A percentile compares a stretch with the other conserved stretches of the same genome.
Evolutionary conservation across 495 filamentous ascomycete genomes (phyloP).

Genomic region (Chaetomium tenue): DNA sequence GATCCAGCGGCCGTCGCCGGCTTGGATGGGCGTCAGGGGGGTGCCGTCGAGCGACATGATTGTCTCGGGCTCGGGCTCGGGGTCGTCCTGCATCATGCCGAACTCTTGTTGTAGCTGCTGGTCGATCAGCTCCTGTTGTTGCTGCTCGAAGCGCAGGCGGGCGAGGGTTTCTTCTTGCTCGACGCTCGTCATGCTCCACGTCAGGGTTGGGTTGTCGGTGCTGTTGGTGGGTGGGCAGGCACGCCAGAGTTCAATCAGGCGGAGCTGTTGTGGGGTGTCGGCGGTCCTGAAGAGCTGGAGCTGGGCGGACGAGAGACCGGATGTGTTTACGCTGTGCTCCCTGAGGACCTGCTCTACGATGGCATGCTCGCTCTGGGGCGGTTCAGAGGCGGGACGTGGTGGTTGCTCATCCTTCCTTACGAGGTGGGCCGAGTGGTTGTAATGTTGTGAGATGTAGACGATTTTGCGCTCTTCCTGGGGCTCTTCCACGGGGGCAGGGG

Average conservation of each 20-base stretch:
- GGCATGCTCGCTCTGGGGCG: constrained; percentile 45
- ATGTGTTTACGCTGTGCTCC: constrained; percentile 54
- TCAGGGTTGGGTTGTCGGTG: constrained; percentile 43
- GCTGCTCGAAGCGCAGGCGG: constrained; percentile 53
- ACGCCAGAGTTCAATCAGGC: constrained; percentile 66
- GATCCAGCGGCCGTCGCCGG: constrained; percentile 51
- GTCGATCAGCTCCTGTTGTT: constrained; percentile 33
- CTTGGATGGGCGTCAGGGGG: constrained; percentile 52
- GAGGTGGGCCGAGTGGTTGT: constrained; percentile 67
- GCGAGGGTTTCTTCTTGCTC: constrained; percentile 52
- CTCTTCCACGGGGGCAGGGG: constrained; percentile 30
- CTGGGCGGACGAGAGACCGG: constrained; percentile 55
- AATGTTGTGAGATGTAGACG: constrained; percentile 70
- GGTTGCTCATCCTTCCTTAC: constrained; percentile 33
- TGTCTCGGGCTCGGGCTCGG: constrained; percentile 19
- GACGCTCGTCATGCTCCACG: constrained; percentile 49
- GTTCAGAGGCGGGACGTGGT: constrained; percentile 49
- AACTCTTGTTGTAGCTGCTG: constrained; percentile 30
- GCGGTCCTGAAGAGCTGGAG: constrained; percentile 61
- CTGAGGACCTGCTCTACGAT: constrained; percentile 41
- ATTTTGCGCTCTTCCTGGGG: constrained; percentile 41
- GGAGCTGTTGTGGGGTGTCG: constrained; percentile 54
- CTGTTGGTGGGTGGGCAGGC: constrained; percentile 51
- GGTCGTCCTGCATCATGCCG: constrained; percentile 28
- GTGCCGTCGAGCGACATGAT: constrained; percentile 50